These are phyloP conservation scores for Corymbia citriodora DNA, from an alignment of 441 rosid species.

Conservation along the genomic window DNA sequence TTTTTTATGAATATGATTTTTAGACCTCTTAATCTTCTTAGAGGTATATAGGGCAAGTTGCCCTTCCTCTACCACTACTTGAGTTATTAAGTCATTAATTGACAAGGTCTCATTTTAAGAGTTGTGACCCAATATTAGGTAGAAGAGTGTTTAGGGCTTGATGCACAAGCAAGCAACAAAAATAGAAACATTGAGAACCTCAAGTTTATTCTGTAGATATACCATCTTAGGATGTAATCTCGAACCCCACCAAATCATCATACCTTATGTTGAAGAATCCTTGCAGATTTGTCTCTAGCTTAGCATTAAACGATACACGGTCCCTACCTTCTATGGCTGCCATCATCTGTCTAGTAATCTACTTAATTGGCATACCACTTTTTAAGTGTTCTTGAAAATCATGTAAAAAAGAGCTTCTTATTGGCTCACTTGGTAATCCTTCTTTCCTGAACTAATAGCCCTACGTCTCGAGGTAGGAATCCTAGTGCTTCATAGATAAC, in stretches of 20 bases:
- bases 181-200: not conserved
- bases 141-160: not conserved
- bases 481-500: not conserved
- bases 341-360: not conserved
- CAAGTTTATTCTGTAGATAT: accelerated
- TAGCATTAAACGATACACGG: not conserved
- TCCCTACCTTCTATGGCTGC: not conserved
- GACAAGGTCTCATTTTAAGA: not conserved
- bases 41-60: not conserved
- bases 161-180: not conserved
- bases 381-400: not conserved
- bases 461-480: no score
- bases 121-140: not conserved
- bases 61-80: not conserved
- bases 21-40: not conserved
- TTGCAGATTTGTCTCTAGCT: not conserved
- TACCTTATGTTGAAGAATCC: not conserved
- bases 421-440: no score
- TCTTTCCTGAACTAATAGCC: no score
- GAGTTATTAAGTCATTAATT: no score
- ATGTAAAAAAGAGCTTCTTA: no score
- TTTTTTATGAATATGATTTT: not conserved
- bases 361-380: not conserved
- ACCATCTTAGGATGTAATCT: not conserved
- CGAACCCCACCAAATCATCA: not conserved